Base-by-base conservation (phyloP, 129 eudicot species). In the Silybum marianum region DNA sequence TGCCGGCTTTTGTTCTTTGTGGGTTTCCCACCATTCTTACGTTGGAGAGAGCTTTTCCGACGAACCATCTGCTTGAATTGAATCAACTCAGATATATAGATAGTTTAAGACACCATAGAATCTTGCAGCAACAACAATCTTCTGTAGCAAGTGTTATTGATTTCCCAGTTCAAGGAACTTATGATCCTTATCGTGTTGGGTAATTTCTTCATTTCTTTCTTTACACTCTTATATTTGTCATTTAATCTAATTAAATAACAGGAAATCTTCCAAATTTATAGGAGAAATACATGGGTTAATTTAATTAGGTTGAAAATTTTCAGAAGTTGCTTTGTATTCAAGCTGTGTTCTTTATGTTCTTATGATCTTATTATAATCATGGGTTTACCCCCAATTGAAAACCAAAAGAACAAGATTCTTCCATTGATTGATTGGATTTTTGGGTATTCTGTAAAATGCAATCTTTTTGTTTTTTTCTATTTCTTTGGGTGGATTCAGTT, bases 131-230 rank as follows among this genome's bases (percentile, higher is more conserved):
- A n/a, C 93, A 62, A 62, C 69, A 68, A 40, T 80, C 86, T 67
- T 28, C 86, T 76, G 78, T 80, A 13, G 86, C 73, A n/a, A 97
- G 97, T 9, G 92, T 95, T 40, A 89, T 88, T 72, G 95, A 95
- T 84, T 91, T 95, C 79, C 87, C 91, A 16, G 97, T 95, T 32
- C 83, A 88, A 72, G 99, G 99, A 30, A 93, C 97, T 46, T 95
- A 83, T 71, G 97, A 95, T 83, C 99, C 99, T 26, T 93, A 82
- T 82, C 86, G 87, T 77, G 98, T 93, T 85, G 99, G 99, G 99
- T 95, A 88, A 58, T 76, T 82, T 77, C 76, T 71, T 77, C 68
- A 83, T 36, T 58, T 76, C 3, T 1, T 69, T 39, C 3, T 32
- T 32, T 32, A 32, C 4, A 54, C 6, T 70, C 70, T 44, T 78